Evolutionary conservation across 2,329 filamentous ascomycete genomes (phyloP), one percentile per base, ranked within the genome.

Genomic region (Colletotrichum sp.): DNA sequence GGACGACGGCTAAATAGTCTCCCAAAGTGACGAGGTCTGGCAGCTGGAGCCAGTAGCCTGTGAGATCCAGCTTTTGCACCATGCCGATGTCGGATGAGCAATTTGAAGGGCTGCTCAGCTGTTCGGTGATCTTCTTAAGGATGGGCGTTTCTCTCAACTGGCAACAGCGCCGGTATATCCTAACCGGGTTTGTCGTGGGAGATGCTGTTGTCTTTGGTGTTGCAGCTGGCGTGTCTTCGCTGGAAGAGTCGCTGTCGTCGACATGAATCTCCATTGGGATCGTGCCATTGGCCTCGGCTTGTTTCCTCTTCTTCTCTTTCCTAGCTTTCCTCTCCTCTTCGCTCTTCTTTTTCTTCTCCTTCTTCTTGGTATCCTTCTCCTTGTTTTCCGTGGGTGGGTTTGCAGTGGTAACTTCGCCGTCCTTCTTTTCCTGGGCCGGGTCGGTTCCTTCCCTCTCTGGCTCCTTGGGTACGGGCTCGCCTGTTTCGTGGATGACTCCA

Each of bases 261-360:
- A 93, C 89, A 62, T 92, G 91, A 68, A 98, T 88, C 83, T 98
- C 96, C 83, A 98, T 91, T 2, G 96, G 96, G 73, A 98, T 91
- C 10, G 92, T 91, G 10, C 96, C 96, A 82, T 97, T 98, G 73
- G 95, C 95, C 82, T 98, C 95, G 28, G 96, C 96, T 79, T 95
- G 92, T 81, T 92, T 92, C 77, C 95, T 90, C 82, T 95, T 96
- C 84, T 95, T 95, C 84, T 98, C 96, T 83, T 97, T 98, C 70
- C 96, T 92, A 76, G 97, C 95, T 82, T 97, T 98, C 56, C 96
- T 90, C 84, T 98, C 96, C 75, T 96, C 96, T 82, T 98, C 96
- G 55, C 95, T 98, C 78, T 94, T 93, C 87, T 98, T 98, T 86
- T 98, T 98, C 88, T 98, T 98, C 82, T 98, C 96, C 84, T 95